Percentiles rank a stretch among this genome's conserved stretches.
Conservation (phyloP, 169 alveolate species). For the Perkinsus marinus region DNA sequence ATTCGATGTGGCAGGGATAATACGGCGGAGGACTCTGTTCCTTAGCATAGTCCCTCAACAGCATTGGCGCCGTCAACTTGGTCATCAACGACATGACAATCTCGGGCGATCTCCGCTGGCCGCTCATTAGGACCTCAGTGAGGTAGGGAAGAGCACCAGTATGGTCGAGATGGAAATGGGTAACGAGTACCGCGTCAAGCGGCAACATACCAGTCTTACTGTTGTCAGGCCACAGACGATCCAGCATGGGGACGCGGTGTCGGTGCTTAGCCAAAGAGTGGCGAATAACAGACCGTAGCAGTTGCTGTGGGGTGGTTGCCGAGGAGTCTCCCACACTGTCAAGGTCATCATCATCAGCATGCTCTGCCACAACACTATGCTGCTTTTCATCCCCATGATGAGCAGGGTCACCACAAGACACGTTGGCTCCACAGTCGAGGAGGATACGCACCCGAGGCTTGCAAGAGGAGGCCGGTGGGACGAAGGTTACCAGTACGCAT, state of each 20-base stretch:
- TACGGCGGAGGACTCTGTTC: not conserved
- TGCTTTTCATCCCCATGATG: not conserved
- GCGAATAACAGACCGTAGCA: too few relatives aligned
- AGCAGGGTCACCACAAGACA: not conserved
- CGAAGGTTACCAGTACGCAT: conserved; percentile 79
- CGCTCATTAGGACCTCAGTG: conserved; percentile 63
- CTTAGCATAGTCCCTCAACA: not conserved
- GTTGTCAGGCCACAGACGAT: not conserved
- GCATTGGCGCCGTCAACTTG: not conserved
- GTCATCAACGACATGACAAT: not conserved
- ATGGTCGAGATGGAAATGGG: too few relatives aligned
- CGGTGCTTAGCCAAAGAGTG: not conserved
- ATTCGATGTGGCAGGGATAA: not conserved
- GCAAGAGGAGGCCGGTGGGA: not conserved
- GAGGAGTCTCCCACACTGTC: too few relatives aligned
- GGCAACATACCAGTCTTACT: not conserved
- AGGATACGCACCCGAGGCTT: conserved; percentile 60
- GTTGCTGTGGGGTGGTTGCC: too few relatives aligned
- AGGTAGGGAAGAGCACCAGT: conserved; percentile 96
- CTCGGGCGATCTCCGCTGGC: conserved; percentile 45
- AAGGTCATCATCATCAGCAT: not conserved
- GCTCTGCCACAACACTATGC: not conserved
- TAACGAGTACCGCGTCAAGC: conserved; percentile 80
- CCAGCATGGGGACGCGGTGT: not conserved
- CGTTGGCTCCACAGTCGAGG: conserved; percentile 85